phyloP scores from a whole-genome alignment of 1,284 basidiomycete species.

The Leucoagaricus sp. region DNA sequence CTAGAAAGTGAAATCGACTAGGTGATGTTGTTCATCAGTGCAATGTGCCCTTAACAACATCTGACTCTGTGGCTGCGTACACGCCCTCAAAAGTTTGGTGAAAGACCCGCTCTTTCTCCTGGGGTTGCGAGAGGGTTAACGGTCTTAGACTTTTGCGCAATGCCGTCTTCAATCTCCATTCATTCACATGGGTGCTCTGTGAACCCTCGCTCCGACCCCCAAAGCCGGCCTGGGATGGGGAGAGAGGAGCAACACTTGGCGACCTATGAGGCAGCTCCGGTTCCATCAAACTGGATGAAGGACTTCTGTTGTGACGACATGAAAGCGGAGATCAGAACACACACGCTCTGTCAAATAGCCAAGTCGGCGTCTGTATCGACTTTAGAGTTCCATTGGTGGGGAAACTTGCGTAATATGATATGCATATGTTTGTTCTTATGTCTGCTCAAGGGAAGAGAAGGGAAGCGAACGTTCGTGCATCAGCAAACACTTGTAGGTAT shows the following conservation, averaged over 20 bases:
- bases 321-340: constrained; percentile 5
- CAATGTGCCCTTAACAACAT: neutral
- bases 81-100: neutral
- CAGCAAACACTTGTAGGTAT: neutral
- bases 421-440: neutral
- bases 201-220: no score
- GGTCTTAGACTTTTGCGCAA: neutral
- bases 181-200: no score
- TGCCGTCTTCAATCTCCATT: no score
- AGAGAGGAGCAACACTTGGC: no score
- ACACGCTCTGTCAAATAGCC: neutral
- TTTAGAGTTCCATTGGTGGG: neutral
- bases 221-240: no score
- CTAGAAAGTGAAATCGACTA: neutral
- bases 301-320: no score
- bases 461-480: neutral
- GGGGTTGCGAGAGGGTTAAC: no score
- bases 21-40: neutral
- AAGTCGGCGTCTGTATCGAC: neutral
- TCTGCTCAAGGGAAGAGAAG: neutral
- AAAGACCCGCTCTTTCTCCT: neutral
- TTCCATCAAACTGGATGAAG: neutral
- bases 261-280: no score
- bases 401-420: neutral
- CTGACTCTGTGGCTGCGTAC: neutral